phyloP scores from a whole-genome alignment of 2,329 filamentous ascomycete genomes.

The Volutella citrinella region DNA sequence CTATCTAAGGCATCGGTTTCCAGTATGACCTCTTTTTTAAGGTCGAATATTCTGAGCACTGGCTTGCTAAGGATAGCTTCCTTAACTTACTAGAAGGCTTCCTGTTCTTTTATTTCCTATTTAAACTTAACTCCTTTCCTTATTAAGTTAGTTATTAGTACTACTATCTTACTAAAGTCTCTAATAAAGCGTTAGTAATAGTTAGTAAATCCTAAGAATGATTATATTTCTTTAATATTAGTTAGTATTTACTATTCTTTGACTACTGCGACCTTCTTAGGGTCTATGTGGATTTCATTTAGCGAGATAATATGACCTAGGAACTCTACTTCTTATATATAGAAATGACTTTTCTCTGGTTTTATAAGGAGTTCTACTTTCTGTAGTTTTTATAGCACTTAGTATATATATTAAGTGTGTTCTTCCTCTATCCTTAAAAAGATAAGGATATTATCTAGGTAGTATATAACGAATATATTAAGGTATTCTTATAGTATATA shows the following conservation, averaged over 20 bases:
- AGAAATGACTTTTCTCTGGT: slow-evolving; percentile 12
- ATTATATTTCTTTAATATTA: slow-evolving; percentile 13
- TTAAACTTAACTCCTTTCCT: no score
- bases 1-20: neutral
- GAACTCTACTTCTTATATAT: slow-evolving; percentile 11
- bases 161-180: slow-evolving; percentile 8
- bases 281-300: slow-evolving; percentile 13
- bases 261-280: slow-evolving; percentile 11
- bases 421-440: slow-evolving; percentile 15
- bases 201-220: slow-evolving; percentile 14
- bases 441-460: slow-evolving; percentile 20
- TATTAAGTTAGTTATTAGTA: slow-evolving; percentile 7
- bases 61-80: neutral
- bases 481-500: no score
- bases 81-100: neutral
- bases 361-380: slow-evolving; percentile 14
- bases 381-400: slow-evolving; percentile 12
- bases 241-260: neutral
- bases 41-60: neutral
- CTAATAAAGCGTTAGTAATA: slow-evolving; percentile 17
- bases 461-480: slow-evolving; percentile 16
- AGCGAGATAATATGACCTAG: slow-evolving; percentile 8
- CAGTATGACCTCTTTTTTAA: neutral
- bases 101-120: slow-evolving; percentile 12
- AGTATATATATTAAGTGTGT: slow-evolving; percentile 14